phyloP scores from a whole-genome alignment of 2,329 filamentous ascomycete species.

The Dactylellina parvicollis region DNA sequence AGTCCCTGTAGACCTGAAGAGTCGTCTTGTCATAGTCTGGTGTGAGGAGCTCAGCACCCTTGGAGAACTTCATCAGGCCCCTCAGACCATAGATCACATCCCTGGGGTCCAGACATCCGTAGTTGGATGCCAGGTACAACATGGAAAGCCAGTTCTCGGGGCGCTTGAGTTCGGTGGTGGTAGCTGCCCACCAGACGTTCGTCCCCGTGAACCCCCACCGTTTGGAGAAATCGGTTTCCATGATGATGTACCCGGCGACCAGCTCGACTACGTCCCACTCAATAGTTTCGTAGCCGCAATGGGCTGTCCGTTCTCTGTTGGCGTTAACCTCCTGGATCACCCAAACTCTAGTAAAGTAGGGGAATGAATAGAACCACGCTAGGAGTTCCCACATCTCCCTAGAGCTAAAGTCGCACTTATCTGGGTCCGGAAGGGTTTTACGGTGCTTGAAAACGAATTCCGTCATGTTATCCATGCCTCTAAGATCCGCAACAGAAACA shows the following conservation, averaged over 20 bases:
- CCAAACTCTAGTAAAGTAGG: conserved; percentile 57
- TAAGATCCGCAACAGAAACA: conserved; percentile 39
- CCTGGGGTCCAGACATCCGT: conserved; percentile 53
- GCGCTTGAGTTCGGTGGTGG: conserved; percentile 56
- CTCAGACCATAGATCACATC: conserved; percentile 57
- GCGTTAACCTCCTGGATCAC: conserved; percentile 57
- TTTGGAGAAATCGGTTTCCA: conserved; percentile 58
- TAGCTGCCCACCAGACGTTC: conserved; percentile 58
- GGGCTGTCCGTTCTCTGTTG: conserved; percentile 53
- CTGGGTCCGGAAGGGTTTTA: conserved; percentile 54
- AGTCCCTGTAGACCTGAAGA: conserved; percentile 56
- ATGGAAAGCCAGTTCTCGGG: conserved; percentile 58
- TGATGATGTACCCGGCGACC: conserved; percentile 58
- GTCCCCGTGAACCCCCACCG: conserved; percentile 56
- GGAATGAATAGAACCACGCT: conserved; percentile 56
- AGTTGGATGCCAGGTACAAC: conserved; percentile 58
- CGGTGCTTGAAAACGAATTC: conserved; percentile 54
- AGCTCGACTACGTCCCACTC: conserved; percentile 57
- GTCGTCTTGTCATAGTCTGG: conserved; percentile 56
- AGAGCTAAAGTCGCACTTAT: conserved; percentile 56
- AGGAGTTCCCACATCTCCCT: conserved; percentile 55
- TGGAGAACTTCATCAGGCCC: conserved; percentile 55
- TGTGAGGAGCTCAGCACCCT: conserved; percentile 49
- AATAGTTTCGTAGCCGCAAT: conserved; percentile 56
- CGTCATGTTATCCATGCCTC: conserved; percentile 48